These are phyloP conservation scores for Leccinum subrobustum DNA, from an alignment of 1,284 basidiomycete species.

Conservation along the genomic window DNA sequence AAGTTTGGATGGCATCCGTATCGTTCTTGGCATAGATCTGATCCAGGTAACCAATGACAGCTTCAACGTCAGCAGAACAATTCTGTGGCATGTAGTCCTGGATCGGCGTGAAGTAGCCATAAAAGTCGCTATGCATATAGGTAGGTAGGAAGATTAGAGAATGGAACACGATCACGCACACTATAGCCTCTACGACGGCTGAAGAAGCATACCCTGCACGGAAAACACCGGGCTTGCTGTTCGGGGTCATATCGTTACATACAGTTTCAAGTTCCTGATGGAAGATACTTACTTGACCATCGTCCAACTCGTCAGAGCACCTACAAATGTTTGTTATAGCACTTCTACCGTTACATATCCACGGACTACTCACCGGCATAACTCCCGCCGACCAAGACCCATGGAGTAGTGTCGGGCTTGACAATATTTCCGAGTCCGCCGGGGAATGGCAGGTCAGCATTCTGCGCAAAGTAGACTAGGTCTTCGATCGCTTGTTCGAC, in stretches of 20 bases:
- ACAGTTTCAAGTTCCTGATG: neutral
- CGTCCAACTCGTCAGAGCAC: constrained; percentile 65
- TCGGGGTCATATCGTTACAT: neutral
- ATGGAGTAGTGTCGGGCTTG: constrained; percentile 57
- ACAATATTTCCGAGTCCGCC: constrained; percentile 48
- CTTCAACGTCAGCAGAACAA: constrained; percentile 69
- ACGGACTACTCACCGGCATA: constrained; percentile 47
- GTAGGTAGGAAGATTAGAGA: neutral
- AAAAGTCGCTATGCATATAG: constrained; percentile 49
- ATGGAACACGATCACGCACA: constrained; percentile 33
- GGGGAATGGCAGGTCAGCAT: constrained; percentile 63
- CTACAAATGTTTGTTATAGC: constrained; percentile 7
- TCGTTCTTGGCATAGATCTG: constrained; percentile 48
- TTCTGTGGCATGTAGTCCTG: constrained; percentile 68
- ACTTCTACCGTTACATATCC: neutral
- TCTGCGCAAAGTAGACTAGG: constrained; percentile 67
- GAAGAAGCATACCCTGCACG: constrained; percentile 70
- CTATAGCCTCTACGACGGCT: constrained; percentile 66
- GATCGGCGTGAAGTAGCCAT: constrained; percentile 71
- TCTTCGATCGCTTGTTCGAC: constrained; percentile 74
- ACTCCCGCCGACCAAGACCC: constrained; percentile 69
- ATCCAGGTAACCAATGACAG: constrained; percentile 65
- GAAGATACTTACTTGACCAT: constrained; percentile 58
- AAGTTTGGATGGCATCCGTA: constrained; percentile 43
- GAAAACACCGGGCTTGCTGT: constrained; percentile 65